Evolutionary conservation across 495 filamentous ascomycete genomes (phyloP).

Genomic region (Penicillium ucsense): DNA sequence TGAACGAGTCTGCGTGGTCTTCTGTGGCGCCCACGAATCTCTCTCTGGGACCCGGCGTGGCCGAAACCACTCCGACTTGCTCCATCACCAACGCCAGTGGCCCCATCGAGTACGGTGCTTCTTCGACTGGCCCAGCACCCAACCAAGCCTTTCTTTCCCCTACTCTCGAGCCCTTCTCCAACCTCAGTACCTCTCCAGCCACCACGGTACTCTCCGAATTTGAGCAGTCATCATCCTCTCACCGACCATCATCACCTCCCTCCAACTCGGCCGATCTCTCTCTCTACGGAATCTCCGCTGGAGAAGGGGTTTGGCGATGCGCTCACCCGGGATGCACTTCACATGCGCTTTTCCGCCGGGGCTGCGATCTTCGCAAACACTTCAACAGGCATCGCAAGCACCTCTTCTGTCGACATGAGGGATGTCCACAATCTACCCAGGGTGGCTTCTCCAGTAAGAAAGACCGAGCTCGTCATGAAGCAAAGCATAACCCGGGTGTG

Average conservation of each 20-base stretch:
- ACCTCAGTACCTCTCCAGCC: conserved; percentile 11
- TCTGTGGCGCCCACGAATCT: no score
- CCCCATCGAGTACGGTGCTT: no score
- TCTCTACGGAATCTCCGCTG: conserved; percentile 21
- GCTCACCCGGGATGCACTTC: conserved; percentile 49
- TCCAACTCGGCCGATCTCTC: conserved; percentile 19
- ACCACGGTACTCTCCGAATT: conserved; percentile 13
- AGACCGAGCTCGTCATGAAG: conserved; percentile 51
- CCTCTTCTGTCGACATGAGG: conserved; percentile 51
- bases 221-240: conserved; percentile 4
- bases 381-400: conserved; percentile 53
- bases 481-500: conserved; percentile 52
- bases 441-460: conserved; percentile 58
- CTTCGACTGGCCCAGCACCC: neutral
- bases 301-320: conserved; percentile 42
- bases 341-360: conserved; percentile 44
- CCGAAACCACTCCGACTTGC: no score
- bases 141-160: conserved; percentile 12
- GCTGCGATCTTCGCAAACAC: conserved; percentile 57
- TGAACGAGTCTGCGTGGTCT: neutral
- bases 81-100: no score
- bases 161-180: conserved; percentile 7
- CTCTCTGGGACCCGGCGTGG: no score
- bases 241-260: conserved; percentile 2
- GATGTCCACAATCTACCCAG: conserved; percentile 45